Conservation (phyloP, 2,329 filamentous ascomycete species). For the Neonectria faginata region DNA sequence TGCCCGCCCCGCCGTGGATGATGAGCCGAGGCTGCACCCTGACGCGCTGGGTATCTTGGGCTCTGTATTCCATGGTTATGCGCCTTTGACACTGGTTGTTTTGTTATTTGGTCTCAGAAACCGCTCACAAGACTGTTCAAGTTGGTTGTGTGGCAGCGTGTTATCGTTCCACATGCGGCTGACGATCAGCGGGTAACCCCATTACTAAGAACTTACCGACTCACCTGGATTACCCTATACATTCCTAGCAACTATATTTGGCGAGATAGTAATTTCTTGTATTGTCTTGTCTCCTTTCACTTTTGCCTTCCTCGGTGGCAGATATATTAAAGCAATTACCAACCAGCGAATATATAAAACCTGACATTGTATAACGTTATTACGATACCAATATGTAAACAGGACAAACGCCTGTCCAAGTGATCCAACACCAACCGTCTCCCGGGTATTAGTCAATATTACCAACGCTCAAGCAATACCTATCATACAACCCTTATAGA, state of each 20-base stretch:
- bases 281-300: too few relatives aligned
- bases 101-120: not conserved
- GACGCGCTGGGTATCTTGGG: slow-evolving; percentile 20
- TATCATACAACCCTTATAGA: not conserved
- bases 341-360: too few relatives aligned
- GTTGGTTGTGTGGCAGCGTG: not conserved
- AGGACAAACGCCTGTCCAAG: too few relatives aligned
- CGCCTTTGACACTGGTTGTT: not conserved
- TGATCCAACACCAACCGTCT: slow-evolving; percentile 6
- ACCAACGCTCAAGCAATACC: not conserved
- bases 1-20: slow-evolving; percentile 80
- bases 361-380: too few relatives aligned
- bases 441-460: slow-evolving; percentile 26
- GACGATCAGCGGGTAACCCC: not conserved
- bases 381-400: too few relatives aligned
- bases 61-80: slow-evolving; percentile 57
- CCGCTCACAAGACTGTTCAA: too few relatives aligned
- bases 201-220: not conserved
- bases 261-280: too few relatives aligned
- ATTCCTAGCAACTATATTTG: not conserved
- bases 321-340: too few relatives aligned
- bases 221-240: not conserved
- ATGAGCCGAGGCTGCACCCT: slow-evolving; percentile 68
- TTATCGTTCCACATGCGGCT: not conserved
- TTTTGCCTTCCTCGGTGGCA: too few relatives aligned